Evolutionary conservation across 2,329 filamentous ascomycete genomes (phyloP).

Genomic region (Torrubiellomyces zombiae): DNA sequence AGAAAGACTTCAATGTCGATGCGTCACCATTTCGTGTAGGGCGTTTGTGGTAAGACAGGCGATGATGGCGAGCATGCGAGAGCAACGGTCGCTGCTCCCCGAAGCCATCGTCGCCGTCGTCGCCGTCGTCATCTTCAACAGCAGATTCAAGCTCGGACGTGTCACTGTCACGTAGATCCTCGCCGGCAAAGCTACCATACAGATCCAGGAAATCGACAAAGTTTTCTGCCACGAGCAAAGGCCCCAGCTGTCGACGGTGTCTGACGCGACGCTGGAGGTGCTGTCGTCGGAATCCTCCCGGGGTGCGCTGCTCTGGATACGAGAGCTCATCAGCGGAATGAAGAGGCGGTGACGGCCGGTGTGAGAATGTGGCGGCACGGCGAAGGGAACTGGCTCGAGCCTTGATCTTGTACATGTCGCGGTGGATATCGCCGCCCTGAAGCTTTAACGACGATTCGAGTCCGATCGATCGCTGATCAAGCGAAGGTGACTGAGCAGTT

Average conservation of each 20-base stretch:
- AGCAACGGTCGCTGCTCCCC: constrained; percentile 45
- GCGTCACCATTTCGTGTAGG: constrained; percentile 39
- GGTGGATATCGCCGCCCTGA: constrained; percentile 64
- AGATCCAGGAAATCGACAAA: constrained; percentile 64
- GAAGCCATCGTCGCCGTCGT: constrained; percentile 17
- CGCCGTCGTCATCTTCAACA: constrained; percentile 27
- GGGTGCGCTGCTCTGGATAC: constrained; percentile 23
- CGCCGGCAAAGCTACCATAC: constrained; percentile 62
- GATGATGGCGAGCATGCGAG: constrained; percentile 21
- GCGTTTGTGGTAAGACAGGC: constrained; percentile 32
- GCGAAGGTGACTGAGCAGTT: constrained; percentile 7
- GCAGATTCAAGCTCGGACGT: constrained; percentile 40
- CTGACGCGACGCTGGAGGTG: constrained; percentile 20
- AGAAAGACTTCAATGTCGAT: constrained; percentile 56
- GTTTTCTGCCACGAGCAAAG: constrained; percentile 43
- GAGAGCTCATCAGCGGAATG: constrained; percentile 13
- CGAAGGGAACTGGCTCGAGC: constrained; percentile 33
- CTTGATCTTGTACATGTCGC: constrained; percentile 60
- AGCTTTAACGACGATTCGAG: constrained; percentile 48
- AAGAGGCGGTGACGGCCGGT: constrained; percentile 21
- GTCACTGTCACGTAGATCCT: constrained; percentile 39
- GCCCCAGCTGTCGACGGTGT: constrained; percentile 17
- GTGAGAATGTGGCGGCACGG: constrained; percentile 52
- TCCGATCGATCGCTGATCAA: constrained; percentile 19
- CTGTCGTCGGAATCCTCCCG: constrained; percentile 30